Base-by-base conservation (phyloP, 148 eudicot species). In the Rhododendron kiyosumense region DNA sequence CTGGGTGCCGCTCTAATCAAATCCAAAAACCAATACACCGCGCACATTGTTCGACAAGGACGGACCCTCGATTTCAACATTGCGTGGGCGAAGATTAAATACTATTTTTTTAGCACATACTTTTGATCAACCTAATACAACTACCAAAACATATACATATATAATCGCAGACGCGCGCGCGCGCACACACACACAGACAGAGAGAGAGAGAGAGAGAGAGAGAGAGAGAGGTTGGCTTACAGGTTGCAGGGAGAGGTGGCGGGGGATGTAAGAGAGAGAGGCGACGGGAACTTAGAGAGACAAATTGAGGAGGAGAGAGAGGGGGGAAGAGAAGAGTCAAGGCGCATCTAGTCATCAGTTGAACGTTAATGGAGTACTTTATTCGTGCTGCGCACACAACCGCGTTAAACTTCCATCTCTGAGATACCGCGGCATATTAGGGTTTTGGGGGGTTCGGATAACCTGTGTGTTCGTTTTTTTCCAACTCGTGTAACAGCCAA, bases 311-410 rank as follows among this genome's bases (percentile, higher is more conserved):
- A 86, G 90, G 54, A 22, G 87, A 83, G 38, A 87, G 85, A 81
- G 94, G 88, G 89, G 91, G 85, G 7, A 85, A 83, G 34, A 90
- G 46, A 74, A 88, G 82, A 74, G 84, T 52, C 85, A 78, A 86
- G 67, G 76, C 34, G 85, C 48, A 12, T 41, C 0, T 38, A 11
- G 51, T 71, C 51, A 15, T 26, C 57, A 28, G 61, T 67, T 2
- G 4, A 17, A 5, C 45, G 45, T 41, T 41, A 41, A 41, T 41
- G 45, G 45, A 41, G 45, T 0, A 6, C 41, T 3, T 43, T 65
- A 67, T 82, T 67, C 4, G 6, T 6, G 61, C 30, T 57, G 51
- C 5, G 15, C 32, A 30, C 15, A 13, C 45, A 12, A 43, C 38
- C 30, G 81, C 81, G 81, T 75, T 11, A 9, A n/a, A 9, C 15